Percentiles rank a stretch among this genome's conserved stretches.
Conservation (phyloP, 768 basidiomycete genomes). For the Heimioporus sp. region DNA sequence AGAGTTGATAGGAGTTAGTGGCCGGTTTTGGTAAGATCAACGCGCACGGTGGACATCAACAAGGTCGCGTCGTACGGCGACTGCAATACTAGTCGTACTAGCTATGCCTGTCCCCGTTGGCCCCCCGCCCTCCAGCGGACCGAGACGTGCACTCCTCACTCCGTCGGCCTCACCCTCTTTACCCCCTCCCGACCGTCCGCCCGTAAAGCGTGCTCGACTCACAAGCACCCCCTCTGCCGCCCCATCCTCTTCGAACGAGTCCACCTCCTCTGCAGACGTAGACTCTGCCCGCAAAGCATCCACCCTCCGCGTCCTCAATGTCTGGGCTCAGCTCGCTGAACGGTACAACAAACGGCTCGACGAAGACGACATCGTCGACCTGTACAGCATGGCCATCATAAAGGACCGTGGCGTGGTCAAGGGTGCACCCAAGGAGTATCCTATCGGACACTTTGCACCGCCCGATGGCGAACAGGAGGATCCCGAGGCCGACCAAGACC, state of each 20-base stretch:
- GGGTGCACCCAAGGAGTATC: constrained; percentile 35
- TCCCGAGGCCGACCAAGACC: constrained; percentile 39
- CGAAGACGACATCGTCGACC: constrained; percentile 78
- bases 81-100: neutral
- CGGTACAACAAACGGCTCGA: constrained; percentile 65
- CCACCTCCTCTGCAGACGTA: constrained; percentile 38
- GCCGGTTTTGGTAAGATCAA: constrained; percentile 15
- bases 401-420: constrained; percentile 71
- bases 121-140: constrained; percentile 9
- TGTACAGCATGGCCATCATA: constrained; percentile 57
- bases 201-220: constrained; percentile 49
- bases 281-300: constrained; percentile 54
- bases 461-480: constrained; percentile 38
- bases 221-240: constrained; percentile 44
- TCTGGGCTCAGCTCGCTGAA: constrained; percentile 68
- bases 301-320: constrained; percentile 52
- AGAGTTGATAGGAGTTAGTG: neutral
- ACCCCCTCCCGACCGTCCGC: constrained; percentile 36
- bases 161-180: constrained; percentile 31
- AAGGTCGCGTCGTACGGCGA: neutral
- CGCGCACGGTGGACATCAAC: constrained; percentile 2
- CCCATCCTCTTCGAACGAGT: constrained; percentile 25
- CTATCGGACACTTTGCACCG: constrained; percentile 53
- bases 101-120: constrained; percentile 10
- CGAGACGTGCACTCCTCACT: constrained; percentile 16